A percentile compares a stretch with the other conserved stretches of the same genome.
Conservation (phyloP, 768 basidiomycete species). For the Chalciporus piperatus region DNA sequence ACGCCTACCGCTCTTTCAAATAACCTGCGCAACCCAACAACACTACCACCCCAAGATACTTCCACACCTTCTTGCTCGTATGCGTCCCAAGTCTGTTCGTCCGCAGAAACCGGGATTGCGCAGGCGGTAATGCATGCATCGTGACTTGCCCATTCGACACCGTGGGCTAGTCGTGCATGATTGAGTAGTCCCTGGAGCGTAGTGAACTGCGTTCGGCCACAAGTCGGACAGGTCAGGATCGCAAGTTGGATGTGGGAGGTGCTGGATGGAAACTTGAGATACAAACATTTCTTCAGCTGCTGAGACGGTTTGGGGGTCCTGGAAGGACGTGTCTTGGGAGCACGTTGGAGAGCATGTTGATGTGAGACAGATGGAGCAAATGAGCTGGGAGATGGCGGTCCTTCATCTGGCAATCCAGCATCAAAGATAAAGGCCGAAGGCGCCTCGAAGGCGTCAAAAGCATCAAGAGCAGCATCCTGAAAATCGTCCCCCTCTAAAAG, state of each 20-base stretch:
- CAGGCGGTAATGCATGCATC: slow-evolving; percentile 50
- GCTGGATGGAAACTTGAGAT: slow-evolving; percentile 34
- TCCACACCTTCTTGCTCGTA: slow-evolving; percentile 40
- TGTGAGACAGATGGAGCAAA: slow-evolving; percentile 16
- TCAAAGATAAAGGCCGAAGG: slow-evolving; percentile 39
- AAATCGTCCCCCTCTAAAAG: slow-evolving; percentile 31
- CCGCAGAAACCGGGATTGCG: slow-evolving; percentile 35
- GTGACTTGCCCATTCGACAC: slow-evolving; percentile 47
- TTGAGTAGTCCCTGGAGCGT: slow-evolving; percentile 52
- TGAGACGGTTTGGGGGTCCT: slow-evolving; percentile 27
- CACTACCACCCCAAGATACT: slow-evolving; percentile 29
- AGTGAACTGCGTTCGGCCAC: slow-evolving; percentile 46
- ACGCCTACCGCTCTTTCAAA: slow-evolving; percentile 51
- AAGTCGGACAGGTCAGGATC: slow-evolving; percentile 42
- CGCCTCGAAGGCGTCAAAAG: slow-evolving; percentile 40
- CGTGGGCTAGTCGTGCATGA: slow-evolving; percentile 49
- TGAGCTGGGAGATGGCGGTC: slow-evolving; percentile 21
- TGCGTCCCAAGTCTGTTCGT: slow-evolving; percentile 33
- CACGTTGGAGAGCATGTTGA: slow-evolving; percentile 14
- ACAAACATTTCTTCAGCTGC: slow-evolving; percentile 37
- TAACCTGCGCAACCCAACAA: slow-evolving; percentile 46
- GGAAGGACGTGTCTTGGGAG: slow-evolving; percentile 26
- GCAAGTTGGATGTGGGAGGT: slow-evolving; percentile 29
- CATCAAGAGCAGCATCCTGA: slow-evolving; percentile 40
- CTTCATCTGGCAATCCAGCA: slow-evolving; percentile 17